phyloP scores from a whole-genome alignment of 1,139 yeast species.

The Nematodospora anomalae region DNA sequence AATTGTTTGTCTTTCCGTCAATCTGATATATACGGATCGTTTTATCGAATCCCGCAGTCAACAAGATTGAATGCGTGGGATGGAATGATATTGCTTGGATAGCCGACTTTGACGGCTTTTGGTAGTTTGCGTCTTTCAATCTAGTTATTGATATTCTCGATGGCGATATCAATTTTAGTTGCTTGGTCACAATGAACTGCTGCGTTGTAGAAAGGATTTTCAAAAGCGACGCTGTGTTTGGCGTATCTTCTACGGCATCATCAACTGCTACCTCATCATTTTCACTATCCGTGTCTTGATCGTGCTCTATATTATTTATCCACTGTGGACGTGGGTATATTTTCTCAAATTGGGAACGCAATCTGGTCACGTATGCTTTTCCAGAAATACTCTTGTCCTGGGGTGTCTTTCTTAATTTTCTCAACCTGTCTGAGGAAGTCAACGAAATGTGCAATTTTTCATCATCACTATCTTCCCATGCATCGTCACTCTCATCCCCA shows the following conservation, averaged over 20 bases:
- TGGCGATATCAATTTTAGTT: slow-evolving; percentile 65
- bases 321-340: slow-evolving; percentile 88
- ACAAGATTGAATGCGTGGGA: slow-evolving; percentile 74
- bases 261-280: slow-evolving; percentile 27
- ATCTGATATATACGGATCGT: slow-evolving; percentile 84
- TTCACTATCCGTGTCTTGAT: slow-evolving; percentile 17
- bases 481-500: slow-evolving; percentile 44
- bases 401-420: slow-evolving; percentile 68
- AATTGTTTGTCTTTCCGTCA: slow-evolving; percentile 82
- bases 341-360: slow-evolving; percentile 82
- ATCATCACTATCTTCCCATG: slow-evolving; percentile 95
- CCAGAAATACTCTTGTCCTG: slow-evolving; percentile 64
- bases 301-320: slow-evolving; percentile 54
- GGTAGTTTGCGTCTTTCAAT: slow-evolving; percentile 80
- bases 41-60: slow-evolving; percentile 92
- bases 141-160: slow-evolving; percentile 71
- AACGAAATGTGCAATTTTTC: slow-evolving; percentile 69
- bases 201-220: slow-evolving; percentile 61
- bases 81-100: slow-evolving; percentile 86
- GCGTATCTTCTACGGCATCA: slow-evolving; percentile 35
- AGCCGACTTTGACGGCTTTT: slow-evolving; percentile 69
- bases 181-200: slow-evolving; percentile 51
- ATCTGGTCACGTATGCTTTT: slow-evolving; percentile 63
- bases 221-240: slow-evolving; percentile 12
- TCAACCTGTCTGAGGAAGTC: slow-evolving; percentile 56